Evolutionary conservation across 257 asterid species (phyloP).

Genomic region (Solanum pennellii): DNA sequence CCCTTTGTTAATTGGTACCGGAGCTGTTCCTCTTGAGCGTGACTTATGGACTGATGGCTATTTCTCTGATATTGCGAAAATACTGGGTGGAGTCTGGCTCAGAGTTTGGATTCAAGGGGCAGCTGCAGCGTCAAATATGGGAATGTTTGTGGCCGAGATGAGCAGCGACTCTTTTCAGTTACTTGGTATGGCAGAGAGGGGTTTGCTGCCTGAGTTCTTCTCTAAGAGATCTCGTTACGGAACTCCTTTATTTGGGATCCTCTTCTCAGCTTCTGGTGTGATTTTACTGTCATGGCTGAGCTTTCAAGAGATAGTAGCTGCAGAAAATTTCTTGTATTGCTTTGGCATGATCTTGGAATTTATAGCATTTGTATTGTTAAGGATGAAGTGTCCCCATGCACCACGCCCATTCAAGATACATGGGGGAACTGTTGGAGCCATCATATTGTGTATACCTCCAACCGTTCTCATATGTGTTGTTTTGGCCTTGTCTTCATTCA

Average conservation of each 20-base stretch:
- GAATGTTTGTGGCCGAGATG: slow-evolving; percentile 2
- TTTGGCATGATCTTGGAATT: background rate
- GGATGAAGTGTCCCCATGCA: background rate
- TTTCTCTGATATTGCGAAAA: background rate
- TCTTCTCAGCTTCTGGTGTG: background rate
- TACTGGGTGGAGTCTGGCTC: background rate
- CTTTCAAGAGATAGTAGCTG: slow-evolving; percentile 2
- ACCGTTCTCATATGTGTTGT: background rate
- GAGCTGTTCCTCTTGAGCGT: background rate
- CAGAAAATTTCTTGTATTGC: slow-evolving; percentile 3
- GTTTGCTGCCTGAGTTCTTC: background rate
- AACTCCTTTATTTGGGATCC: background rate
- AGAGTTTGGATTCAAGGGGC: slow-evolving; percentile 4
- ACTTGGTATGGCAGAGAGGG: slow-evolving; percentile 2
- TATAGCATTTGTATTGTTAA: background rate
- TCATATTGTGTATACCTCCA: background rate
- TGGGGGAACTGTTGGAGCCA: background rate
- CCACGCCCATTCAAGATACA: background rate
- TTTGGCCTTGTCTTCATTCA: background rate
- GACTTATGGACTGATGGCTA: background rate
- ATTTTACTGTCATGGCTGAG: background rate
- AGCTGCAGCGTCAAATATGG: background rate
- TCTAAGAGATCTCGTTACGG: background rate
- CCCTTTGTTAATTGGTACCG: background rate
- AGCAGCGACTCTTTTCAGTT: background rate